Evolutionary conservation across 352 stramenopile species (phyloP).

Genomic region (Phytopythium chamaehyphon): DNA sequence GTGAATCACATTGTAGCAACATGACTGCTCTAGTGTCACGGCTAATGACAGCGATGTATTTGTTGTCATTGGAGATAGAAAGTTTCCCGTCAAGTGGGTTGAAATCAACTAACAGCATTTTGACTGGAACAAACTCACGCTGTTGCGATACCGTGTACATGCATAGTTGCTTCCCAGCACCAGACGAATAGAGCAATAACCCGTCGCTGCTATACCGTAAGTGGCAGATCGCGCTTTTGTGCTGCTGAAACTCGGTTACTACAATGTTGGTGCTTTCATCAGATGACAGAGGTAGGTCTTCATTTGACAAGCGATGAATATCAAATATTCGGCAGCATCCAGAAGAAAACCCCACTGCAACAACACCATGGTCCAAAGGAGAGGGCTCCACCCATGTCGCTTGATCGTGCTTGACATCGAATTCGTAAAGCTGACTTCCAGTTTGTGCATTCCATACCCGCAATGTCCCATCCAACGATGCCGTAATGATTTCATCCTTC

Average conservation of each 20-base stretch:
- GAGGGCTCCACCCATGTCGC: slow-evolving; percentile 63
- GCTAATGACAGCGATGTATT: slow-evolving; percentile 31
- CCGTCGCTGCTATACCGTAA: slow-evolving; percentile 45
- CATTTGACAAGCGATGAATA: slow-evolving; percentile 20
- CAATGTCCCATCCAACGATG: slow-evolving; percentile 70
- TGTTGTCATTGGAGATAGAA: slow-evolving; percentile 33
- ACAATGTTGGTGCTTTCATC: slow-evolving; percentile 15
- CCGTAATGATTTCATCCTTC: slow-evolving; percentile 53
- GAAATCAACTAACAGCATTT: slow-evolving; percentile 66
- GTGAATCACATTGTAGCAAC: slow-evolving; percentile 32
- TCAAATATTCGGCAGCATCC: slow-evolving; percentile 86
- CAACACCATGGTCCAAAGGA: slow-evolving; percentile 25
- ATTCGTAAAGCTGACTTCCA: slow-evolving; percentile 79
- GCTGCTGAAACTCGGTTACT: slow-evolving; percentile 81
- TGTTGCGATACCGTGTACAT: slow-evolving; percentile 43
- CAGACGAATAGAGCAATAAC: slow-evolving; percentile 47
- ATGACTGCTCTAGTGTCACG: slow-evolving; percentile 22
- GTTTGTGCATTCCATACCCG: slow-evolving; percentile 74
- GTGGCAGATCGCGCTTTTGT: slow-evolving; percentile 62
- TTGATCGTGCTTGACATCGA: slow-evolving; percentile 61
- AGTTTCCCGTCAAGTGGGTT: slow-evolving; percentile 23
- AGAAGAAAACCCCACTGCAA: slow-evolving; percentile 77
- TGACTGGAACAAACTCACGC: slow-evolving; percentile 48
- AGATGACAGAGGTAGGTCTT: neutral
- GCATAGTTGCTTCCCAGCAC: slow-evolving; percentile 55